Evolutionary conservation across 768 basidiomycete species (phyloP).

Genomic region (Mycena galopus): DNA sequence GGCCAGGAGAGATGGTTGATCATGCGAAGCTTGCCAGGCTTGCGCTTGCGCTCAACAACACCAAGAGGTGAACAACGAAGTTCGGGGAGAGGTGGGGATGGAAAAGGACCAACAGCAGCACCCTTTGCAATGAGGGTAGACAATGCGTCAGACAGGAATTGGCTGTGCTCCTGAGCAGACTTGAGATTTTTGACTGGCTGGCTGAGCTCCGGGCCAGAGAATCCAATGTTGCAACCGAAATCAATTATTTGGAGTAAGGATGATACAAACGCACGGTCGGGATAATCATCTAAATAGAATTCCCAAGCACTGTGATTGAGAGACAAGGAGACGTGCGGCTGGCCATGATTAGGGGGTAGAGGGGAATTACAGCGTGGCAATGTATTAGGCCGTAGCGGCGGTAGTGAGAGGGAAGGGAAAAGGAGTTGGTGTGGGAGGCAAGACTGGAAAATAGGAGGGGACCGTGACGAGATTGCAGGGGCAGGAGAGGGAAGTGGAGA

Average conservation of each 20-base stretch:
- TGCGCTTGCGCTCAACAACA: slow-evolving; percentile 38
- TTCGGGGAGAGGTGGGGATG: slow-evolving; percentile 31
- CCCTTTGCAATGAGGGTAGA: slow-evolving; percentile 18
- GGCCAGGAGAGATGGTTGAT: slow-evolving; percentile 44
- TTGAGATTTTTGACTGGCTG: slow-evolving; percentile 41
- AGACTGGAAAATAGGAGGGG: neutral
- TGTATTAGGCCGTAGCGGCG: slow-evolving; percentile 41
- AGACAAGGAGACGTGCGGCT: neutral
- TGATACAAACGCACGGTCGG: no score
- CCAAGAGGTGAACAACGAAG: slow-evolving; percentile 44
- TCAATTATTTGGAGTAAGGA: no score
- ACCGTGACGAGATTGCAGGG: neutral
- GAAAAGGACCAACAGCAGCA: slow-evolving; percentile 41
- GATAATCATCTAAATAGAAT: no score
- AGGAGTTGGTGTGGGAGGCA: slow-evolving; percentile 21
- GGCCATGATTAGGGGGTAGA: neutral
- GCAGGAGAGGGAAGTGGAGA: slow-evolving; percentile 6
- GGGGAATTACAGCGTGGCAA: slow-evolving; percentile 33
- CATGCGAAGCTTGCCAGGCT: slow-evolving; percentile 40
- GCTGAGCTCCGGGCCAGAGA: no score
- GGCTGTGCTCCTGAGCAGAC: slow-evolving; percentile 37
- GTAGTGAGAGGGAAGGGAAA: slow-evolving; percentile 26
- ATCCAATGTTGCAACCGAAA: no score
- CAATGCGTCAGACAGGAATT: slow-evolving; percentile 24
- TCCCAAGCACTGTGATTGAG: neutral